A percentile compares a stretch with the other conserved stretches of the same genome.
Conservation (phyloP, 129 eudicot species). For the Logfia minima region DNA sequence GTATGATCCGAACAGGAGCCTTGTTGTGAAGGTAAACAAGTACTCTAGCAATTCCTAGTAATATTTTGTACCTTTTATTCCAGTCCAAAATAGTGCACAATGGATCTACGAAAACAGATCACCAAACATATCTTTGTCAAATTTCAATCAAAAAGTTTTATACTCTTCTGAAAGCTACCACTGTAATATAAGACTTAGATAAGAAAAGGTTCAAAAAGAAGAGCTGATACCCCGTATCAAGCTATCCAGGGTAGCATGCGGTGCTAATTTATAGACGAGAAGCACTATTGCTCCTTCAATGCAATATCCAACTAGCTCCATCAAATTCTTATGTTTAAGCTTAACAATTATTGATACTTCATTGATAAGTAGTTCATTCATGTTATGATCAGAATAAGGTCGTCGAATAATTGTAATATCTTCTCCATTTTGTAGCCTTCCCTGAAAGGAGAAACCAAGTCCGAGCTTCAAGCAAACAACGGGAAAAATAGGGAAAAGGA, state of each 20-base stretch:
- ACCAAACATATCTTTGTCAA: background rate
- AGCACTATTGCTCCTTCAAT: background rate
- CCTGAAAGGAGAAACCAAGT: slow-evolving; percentile 10
- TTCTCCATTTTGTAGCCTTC: slow-evolving; percentile 17
- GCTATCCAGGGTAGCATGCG: background rate
- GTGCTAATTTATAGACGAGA: background rate
- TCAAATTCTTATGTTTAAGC: slow-evolving; percentile 15
- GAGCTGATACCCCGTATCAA: background rate
- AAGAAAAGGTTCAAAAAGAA: background rate
- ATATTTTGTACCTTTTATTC: slow-evolving; percentile 7
- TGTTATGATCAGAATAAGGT: no score
- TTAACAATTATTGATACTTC: background rate
- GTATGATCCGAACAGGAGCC: slow-evolving; percentile 15
- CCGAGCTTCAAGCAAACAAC: background rate
- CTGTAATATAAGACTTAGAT: background rate
- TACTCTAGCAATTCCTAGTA: slow-evolving; percentile 22
- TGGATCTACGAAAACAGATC: background rate
- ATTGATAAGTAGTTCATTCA: background rate
- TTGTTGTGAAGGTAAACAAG: slow-evolving; percentile 29
- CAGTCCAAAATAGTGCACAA: slow-evolving; percentile 12
- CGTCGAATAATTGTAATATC: background rate
- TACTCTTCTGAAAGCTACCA: background rate
- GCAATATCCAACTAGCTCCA: slow-evolving; percentile 17
- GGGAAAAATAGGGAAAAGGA: background rate
- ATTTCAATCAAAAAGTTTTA: background rate